These are phyloP conservation scores for Leishmania mexicana DNA, from an alignment of 208 protist species.

Conservation along the genomic window DNA sequence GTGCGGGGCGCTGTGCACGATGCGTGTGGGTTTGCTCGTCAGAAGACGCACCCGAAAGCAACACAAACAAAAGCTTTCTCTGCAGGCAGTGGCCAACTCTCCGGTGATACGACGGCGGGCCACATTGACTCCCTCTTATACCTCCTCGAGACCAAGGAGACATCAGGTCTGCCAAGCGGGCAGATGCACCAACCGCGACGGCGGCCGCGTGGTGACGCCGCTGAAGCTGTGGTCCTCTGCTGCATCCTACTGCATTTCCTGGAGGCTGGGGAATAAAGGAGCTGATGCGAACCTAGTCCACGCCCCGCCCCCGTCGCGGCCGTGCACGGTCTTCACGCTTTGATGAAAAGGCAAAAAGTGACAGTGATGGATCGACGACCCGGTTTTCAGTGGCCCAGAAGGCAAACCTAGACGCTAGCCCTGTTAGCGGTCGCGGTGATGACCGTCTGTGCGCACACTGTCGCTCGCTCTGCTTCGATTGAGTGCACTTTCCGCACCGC, in stretches of 20 bases:
- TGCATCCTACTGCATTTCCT: constrained; percentile 71
- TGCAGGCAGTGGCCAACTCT: neutral
- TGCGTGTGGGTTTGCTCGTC: neutral
- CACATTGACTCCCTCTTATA: neutral
- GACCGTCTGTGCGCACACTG: neutral
- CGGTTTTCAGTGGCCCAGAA: constrained; percentile 36
- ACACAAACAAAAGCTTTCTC: neutral
- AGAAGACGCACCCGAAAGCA: neutral
- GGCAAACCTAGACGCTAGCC: neutral
- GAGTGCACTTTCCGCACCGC: neutral
- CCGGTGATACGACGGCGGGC: neutral
- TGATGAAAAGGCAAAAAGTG: constrained; percentile 44
- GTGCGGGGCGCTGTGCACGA: neutral
- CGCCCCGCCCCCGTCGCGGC: constrained; percentile 15
- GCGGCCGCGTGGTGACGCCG: neutral
- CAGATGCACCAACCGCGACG: neutral
- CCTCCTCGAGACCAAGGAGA: neutral
- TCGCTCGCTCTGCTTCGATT: neutral
- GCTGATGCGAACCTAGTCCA: constrained; percentile 43
- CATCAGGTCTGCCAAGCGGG: neutral
- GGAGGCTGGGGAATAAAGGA: constrained; percentile 64
- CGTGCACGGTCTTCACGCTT: constrained; percentile 54
- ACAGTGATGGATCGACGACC: constrained; percentile 26
- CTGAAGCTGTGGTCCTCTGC: constrained; percentile 68
- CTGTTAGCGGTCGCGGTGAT: neutral